phyloP scores from a whole-genome alignment of 2,329 filamentous ascomycete species.

The Penicillium sp. region DNA sequence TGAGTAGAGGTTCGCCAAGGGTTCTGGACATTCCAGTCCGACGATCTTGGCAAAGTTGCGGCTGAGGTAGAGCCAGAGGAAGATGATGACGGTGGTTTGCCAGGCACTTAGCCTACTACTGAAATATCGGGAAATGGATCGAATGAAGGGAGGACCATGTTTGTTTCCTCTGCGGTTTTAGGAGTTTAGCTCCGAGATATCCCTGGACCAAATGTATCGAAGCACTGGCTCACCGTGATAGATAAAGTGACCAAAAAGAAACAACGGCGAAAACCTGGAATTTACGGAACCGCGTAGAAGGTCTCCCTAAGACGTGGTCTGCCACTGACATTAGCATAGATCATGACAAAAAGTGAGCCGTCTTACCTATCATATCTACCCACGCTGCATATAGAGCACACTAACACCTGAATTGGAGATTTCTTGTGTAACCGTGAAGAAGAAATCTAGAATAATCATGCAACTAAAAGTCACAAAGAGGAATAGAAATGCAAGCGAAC shows the following conservation, averaged over 20 bases:
- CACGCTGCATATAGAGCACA: slow-evolving; percentile 1
- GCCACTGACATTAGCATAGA: background rate
- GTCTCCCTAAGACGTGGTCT: slow-evolving; percentile 90
- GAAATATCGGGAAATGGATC: slow-evolving; percentile 68
- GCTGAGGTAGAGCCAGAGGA: slow-evolving; percentile 85
- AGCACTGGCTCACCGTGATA: slow-evolving; percentile 62
- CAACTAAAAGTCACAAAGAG: background rate
- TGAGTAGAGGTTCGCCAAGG: slow-evolving; percentile 89
- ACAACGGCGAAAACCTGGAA: slow-evolving; percentile 90
- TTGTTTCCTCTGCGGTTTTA: slow-evolving; percentile 64
- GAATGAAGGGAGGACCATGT: slow-evolving; percentile 79
- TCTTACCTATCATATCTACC: slow-evolving; percentile 34
- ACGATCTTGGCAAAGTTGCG: slow-evolving; percentile 93
- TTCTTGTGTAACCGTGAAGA: background rate
- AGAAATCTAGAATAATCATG: background rate
- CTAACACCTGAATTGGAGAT: background rate
- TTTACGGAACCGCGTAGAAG: slow-evolving; percentile 86
- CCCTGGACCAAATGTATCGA: background rate
- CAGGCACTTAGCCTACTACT: slow-evolving; percentile 74
- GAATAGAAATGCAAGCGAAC: background rate
- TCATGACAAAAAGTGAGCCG: background rate
- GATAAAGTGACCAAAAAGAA: slow-evolving; percentile 84
- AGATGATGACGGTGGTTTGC: slow-evolving; percentile 83
- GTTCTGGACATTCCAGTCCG: slow-evolving; percentile 87
- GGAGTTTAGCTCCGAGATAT: background rate